These are phyloP conservation scores for Daldinia childiae DNA, from an alignment of 495 filamentous ascomycete genomes.

Conservation along the genomic window DNA sequence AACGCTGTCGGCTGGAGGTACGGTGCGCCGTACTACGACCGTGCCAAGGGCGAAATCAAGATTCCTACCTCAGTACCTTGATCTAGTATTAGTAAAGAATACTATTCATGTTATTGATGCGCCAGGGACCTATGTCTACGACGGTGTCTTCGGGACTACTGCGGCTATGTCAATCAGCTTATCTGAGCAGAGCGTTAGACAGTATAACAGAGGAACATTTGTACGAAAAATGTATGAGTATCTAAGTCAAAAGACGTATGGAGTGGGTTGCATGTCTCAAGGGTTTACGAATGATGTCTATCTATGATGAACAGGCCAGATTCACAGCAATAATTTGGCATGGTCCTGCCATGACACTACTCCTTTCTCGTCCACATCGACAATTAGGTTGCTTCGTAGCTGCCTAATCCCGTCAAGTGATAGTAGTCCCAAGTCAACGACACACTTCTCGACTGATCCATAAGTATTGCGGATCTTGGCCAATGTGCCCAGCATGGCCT, in stretches of 20 bases:
- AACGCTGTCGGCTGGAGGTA: conserved; percentile 69
- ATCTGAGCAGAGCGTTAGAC: not conserved
- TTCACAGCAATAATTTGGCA: conserved; percentile 34
- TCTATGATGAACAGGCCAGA: not conserved
- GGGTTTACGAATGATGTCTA: not conserved
- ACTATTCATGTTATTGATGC: not conserved
- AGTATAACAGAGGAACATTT: conserved; percentile 6
- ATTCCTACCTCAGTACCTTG: conserved; percentile 58
- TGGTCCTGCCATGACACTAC: conserved; percentile 47
- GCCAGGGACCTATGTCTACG: not conserved
- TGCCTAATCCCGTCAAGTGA: conserved; percentile 58
- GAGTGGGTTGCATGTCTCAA: not conserved
- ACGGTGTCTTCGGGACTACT: not conserved
- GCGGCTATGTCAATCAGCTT: not conserved
- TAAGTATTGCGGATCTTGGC: conserved; percentile 60
- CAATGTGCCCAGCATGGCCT: conserved; percentile 64
- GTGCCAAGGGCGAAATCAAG: conserved; percentile 56
- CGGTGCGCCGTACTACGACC: conserved; percentile 60
- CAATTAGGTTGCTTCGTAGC: conserved; percentile 60
- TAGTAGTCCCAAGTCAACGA: conserved; percentile 62
- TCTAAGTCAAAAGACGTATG: conserved; percentile 6
- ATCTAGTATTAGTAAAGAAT: conserved; percentile 2
- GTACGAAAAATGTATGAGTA: conserved; percentile 39
- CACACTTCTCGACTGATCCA: conserved; percentile 66
- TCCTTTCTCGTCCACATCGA: conserved; percentile 45